Evolutionary conservation across 495 filamentous ascomycete species (phyloP), one percentile per base, ranked within the genome.

Genomic region (Penicillium angulare): DNA sequence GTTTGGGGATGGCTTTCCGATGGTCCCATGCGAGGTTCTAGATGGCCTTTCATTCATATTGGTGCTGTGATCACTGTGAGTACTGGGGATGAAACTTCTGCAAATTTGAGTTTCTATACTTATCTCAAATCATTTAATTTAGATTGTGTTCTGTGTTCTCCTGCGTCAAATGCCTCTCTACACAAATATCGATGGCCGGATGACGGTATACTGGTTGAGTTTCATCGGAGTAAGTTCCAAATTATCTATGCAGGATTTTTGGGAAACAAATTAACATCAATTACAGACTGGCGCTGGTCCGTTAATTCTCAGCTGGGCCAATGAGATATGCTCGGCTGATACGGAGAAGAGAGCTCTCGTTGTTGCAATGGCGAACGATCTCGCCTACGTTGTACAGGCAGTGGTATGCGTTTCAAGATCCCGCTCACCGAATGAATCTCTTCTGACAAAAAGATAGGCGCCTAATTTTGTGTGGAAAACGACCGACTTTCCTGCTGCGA

Each of bases 381-480:
- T 65, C 33, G 62, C 59, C 0, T 63, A 63, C 50, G 56, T 65
- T 23, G 62, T 65, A 0, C 59, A 63, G 40, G 62, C 62, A 7
- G 53, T 67, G 16, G 64, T 67, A 55, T 43, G 64, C 56, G 3
- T 5, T 22, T 8, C 29, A 17, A 15, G n/a, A n/a, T n/a, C n/a
- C n/a, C n/a, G n/a, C 15, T 1, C n/a, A 17, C 2, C 21, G 17
- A 2, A 20, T n/a, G 16, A 12, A 22, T 6, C 12, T 38, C 5
- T 2, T 16, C 15, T 44, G n/a, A 27, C 8, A 18, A 9, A 0
- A 35, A 3, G 5, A 6, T 20, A 69, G 63, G 66, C 68, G 2
- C 68, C 68, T 0, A 71, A 71, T 17, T 71, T 71, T 39, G 59
- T 71, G 1, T 71, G 68, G 68, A 69, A 71, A 36, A 71, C 68